Percentiles rank a stretch among this genome's conserved stretches.
Evolutionary conservation across 2,329 filamentous ascomycete genomes (phyloP).

Genomic region (Ciborinia camelliae): DNA sequence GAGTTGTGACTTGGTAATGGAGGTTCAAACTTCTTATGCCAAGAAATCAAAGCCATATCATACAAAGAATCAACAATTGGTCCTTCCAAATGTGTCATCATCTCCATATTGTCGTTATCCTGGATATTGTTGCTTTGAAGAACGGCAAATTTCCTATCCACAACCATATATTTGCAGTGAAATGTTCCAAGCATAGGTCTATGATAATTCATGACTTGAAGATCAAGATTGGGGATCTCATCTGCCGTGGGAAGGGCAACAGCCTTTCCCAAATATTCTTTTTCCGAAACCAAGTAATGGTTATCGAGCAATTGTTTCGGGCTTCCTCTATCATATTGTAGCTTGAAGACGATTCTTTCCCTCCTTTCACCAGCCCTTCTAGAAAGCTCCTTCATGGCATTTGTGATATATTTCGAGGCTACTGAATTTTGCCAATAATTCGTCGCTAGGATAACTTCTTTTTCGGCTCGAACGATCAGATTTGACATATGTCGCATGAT

Average conservation of each 20-base stretch:
- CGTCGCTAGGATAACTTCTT: slow-evolving; percentile 70
- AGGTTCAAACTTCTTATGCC: slow-evolving; percentile 61
- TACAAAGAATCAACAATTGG: slow-evolving; percentile 74
- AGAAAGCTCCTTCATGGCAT: slow-evolving; percentile 67
- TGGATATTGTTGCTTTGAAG: slow-evolving; percentile 77
- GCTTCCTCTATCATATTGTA: slow-evolving; percentile 72
- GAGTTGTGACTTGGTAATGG: slow-evolving; percentile 53
- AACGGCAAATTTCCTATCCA: slow-evolving; percentile 67
- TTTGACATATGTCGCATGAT: slow-evolving; percentile 73
- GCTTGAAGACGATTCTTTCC: slow-evolving; percentile 61
- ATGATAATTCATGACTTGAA: slow-evolving; percentile 73
- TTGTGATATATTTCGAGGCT: slow-evolving; percentile 63
- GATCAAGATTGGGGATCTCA: slow-evolving; percentile 68
- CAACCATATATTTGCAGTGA: slow-evolving; percentile 73
- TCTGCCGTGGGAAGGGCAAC: slow-evolving; percentile 59
- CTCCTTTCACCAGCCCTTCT: slow-evolving; percentile 57
- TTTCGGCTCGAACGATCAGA: slow-evolving; percentile 67
- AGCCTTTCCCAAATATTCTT: slow-evolving; percentile 54
- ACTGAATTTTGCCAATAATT: slow-evolving; percentile 69
- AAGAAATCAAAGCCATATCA: slow-evolving; percentile 70
- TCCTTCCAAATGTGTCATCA: slow-evolving; percentile 74
- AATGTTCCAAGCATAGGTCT: slow-evolving; percentile 68
- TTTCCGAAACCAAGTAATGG: slow-evolving; percentile 57
- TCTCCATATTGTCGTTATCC: slow-evolving; percentile 77
- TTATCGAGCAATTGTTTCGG: slow-evolving; percentile 62